Percentiles rank a stretch among this genome's conserved stretches.
Evolutionary conservation across 2,329 filamentous ascomycete genomes (phyloP).

Genomic region (Phyllosticta citribraziliensis): DNA sequence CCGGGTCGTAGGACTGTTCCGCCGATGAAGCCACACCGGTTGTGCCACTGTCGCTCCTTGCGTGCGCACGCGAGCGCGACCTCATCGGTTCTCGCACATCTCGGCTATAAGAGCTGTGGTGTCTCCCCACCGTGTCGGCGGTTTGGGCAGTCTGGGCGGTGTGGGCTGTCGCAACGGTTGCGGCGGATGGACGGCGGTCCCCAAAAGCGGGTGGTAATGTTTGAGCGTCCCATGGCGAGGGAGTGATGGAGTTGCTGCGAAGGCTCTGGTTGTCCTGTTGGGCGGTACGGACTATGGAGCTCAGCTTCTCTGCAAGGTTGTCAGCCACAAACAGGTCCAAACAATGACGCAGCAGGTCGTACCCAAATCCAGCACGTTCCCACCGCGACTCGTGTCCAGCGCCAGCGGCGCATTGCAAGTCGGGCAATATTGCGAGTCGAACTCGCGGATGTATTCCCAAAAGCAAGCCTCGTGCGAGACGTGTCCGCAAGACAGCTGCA

Average conservation of each 20-base stretch:
- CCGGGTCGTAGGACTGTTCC: slow-evolving; percentile 68
- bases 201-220: slow-evolving; percentile 24
- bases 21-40: slow-evolving; percentile 57
- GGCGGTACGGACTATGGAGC: slow-evolving; percentile 79
- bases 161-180: slow-evolving; percentile 6
- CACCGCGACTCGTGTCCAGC: slow-evolving; percentile 83
- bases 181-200: slow-evolving; percentile 12
- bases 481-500: slow-evolving; percentile 95
- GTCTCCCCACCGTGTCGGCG: slow-evolving; percentile 19
- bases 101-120: slow-evolving; percentile 12
- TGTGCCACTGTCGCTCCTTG: slow-evolving; percentile 59
- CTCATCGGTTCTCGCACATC: slow-evolving; percentile 23
- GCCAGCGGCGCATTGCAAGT: slow-evolving; percentile 86
- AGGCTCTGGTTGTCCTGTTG: slow-evolving; percentile 30
- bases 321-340: slow-evolving; percentile 17
- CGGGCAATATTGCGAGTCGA: slow-evolving; percentile 88
- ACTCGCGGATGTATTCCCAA: slow-evolving; percentile 94
- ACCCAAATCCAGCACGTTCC: slow-evolving; percentile 90
- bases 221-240: slow-evolving; percentile 55
- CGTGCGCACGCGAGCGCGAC: slow-evolving; percentile 43
- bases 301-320: slow-evolving; percentile 69
- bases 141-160: not conserved
- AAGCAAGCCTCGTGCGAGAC: slow-evolving; percentile 98
- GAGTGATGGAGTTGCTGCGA: slow-evolving; percentile 35
- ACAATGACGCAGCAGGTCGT: slow-evolving; percentile 22